Conservation (phyloP, 2,329 filamentous ascomycete species). For the Alternaria alternata region DNA sequence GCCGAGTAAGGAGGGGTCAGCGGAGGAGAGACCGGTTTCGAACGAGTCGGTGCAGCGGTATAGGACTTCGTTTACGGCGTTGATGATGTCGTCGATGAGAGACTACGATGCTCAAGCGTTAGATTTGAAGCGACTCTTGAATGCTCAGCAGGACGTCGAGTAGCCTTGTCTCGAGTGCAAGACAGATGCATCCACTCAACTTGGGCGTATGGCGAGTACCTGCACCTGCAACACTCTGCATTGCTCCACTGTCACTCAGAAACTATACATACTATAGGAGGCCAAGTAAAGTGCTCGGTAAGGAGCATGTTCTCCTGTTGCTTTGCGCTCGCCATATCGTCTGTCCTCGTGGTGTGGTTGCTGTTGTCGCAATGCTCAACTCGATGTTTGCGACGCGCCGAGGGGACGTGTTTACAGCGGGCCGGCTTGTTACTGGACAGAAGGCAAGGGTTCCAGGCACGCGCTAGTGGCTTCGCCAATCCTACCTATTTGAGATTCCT, state of each 20-base stretch:
- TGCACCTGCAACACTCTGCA: background rate
- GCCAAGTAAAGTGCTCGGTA: constrained; percentile 95
- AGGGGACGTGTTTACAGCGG: constrained; percentile 30
- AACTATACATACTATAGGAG: constrained; percentile 74
- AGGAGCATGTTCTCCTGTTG: constrained; percentile 69
- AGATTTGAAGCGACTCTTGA: background rate
- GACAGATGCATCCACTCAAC: background rate
- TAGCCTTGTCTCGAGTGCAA: background rate
- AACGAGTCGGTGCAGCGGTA: constrained; percentile 89
- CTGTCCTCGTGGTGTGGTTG: background rate
- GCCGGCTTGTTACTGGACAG: constrained; percentile 21
- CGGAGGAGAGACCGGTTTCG: constrained; percentile 79
- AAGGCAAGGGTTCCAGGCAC: constrained; percentile 12
- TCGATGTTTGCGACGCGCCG: constrained; percentile 33
- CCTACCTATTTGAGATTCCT: background rate
- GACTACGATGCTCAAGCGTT: constrained; percentile 62
- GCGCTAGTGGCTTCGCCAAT: constrained; percentile 14
- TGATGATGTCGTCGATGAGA: constrained; percentile 97
- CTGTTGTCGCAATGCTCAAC: constrained; percentile 17
- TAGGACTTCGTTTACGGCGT: constrained; percentile 91
- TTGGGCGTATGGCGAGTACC: constrained; percentile 14
- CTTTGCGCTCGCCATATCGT: constrained; percentile 54
- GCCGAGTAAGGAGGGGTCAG: constrained; percentile 79
- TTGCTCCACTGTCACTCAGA: background rate
- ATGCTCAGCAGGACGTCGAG: background rate